These are phyloP conservation scores for Vaccinium macrocarpon DNA, from an alignment of 148 eudicot genomes.

Conservation along the genomic window DNA sequence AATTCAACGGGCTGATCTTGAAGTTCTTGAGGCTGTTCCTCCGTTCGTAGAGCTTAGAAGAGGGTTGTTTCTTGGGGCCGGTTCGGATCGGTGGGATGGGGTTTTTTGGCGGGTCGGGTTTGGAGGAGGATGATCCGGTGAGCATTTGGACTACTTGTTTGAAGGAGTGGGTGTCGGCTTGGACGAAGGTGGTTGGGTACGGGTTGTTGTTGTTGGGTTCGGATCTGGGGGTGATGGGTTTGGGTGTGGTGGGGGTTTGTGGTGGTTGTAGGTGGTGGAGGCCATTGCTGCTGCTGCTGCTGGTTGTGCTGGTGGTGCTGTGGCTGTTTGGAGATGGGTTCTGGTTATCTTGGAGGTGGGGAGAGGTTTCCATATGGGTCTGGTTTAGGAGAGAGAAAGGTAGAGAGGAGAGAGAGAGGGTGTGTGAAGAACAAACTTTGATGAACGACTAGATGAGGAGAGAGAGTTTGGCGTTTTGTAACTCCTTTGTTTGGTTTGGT, in stretches of 20 bases:
- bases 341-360: constrained; percentile 22
- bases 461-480: constrained; percentile 16
- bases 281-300: constrained; percentile 24
- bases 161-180: constrained; percentile 57
- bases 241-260: constrained; percentile 24
- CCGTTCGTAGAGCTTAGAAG: constrained; percentile 71
- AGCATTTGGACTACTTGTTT: constrained; percentile 64
- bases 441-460: background rate
- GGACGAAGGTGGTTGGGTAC: constrained; percentile 62
- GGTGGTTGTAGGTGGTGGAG: constrained; percentile 23
- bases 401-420: constrained; percentile 14
- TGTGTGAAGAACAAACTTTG: background rate
- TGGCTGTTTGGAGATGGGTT: constrained; percentile 37
- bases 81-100: constrained; percentile 43
- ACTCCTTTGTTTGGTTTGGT: constrained; percentile 26
- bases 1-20: constrained; percentile 41
- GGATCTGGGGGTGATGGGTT: constrained; percentile 40
- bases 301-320: constrained; percentile 29
- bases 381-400: constrained; percentile 7
- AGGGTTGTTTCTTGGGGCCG: constrained; percentile 36
- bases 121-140: constrained; percentile 47
- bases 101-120: constrained; percentile 27
- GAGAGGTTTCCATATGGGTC: constrained; percentile 42
- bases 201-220: constrained; percentile 46
- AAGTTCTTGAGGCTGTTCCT: constrained; percentile 51